phyloP scores from a whole-genome alignment of 176 grass and related monocot genomes.

The Carex kokanica region DNA sequence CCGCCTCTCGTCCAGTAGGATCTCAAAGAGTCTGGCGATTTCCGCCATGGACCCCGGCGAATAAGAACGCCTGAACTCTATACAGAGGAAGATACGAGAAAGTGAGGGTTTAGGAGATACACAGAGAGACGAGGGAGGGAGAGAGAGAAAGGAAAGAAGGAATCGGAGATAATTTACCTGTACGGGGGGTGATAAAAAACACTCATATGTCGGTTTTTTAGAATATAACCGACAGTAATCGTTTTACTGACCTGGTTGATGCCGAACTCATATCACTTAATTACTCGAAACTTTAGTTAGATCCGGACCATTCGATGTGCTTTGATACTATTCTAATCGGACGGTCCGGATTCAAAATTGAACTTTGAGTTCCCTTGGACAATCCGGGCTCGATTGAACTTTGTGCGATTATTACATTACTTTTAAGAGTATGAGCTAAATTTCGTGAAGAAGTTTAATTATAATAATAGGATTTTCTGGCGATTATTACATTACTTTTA shows the following conservation, averaged over 20 bases:
- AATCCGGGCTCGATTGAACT: not conserved
- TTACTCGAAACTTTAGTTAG: too few relatives aligned
- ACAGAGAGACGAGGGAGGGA: not conserved
- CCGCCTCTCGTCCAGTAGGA: slow-evolving; percentile 29
- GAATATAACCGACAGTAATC: not conserved
- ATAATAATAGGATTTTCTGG: too few relatives aligned
- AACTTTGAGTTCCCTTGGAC: too few relatives aligned
- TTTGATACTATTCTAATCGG: too few relatives aligned
- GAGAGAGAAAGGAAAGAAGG: not conserved
- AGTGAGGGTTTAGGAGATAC: slow-evolving; percentile 3
- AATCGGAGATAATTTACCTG: not conserved
- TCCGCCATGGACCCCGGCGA: slow-evolving; percentile 38
- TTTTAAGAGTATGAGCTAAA: too few relatives aligned
- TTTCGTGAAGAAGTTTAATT: too few relatives aligned
- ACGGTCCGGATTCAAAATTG: too few relatives aligned
- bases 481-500: not conserved
- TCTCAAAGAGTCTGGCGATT: slow-evolving; percentile 42
- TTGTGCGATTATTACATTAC: too few relatives aligned
- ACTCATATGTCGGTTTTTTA: not conserved
- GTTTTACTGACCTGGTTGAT: not conserved
- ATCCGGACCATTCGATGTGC: too few relatives aligned
- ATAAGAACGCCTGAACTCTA: slow-evolving; percentile 3
- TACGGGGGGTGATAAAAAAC: not conserved
- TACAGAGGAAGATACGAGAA: not conserved
- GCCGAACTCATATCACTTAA: too few relatives aligned